These are phyloP conservation scores for Cinnamomum chago DNA, from an alignment of 164 flowering plant species.

Conservation along the genomic window DNA sequence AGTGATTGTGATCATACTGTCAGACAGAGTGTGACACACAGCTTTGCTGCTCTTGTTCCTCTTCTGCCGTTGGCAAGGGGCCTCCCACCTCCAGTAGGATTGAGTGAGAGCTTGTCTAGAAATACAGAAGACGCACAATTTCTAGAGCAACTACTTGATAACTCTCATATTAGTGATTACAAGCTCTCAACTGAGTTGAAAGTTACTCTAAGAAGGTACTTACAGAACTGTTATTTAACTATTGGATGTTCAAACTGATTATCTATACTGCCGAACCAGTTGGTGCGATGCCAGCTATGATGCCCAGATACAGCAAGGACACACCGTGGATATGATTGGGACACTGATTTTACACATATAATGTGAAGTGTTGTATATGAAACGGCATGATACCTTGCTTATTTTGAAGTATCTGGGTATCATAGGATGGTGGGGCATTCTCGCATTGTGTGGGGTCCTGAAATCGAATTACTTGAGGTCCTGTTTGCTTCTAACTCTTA, in stretches of 20 bases:
- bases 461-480: no score
- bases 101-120: constrained; percentile 56
- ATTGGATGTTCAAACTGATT: not conserved
- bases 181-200: constrained; percentile 72
- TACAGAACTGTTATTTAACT: not conserved
- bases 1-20: constrained; percentile 87
- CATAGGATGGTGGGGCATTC: no score
- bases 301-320: no score
- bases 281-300: no score
- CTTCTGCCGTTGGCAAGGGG: constrained; percentile 98
- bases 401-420: no score
- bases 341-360: no score
- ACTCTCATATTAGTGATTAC: constrained; percentile 93
- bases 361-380: no score
- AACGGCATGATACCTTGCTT: no score
- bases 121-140: constrained; percentile 79
- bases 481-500: no score
- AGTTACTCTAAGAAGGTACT: constrained; percentile 81
- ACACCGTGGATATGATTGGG: no score
- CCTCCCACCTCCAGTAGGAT: constrained; percentile 66
- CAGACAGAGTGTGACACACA: constrained; percentile 90
- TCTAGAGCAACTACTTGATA: constrained; percentile 96
- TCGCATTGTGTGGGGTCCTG: no score
- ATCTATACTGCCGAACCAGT: no score
- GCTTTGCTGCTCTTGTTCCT: constrained; percentile 99